Evolutionary conservation across 805 yeast species (phyloP).

Genomic region (Wickerhamiella vanderwaltii): DNA sequence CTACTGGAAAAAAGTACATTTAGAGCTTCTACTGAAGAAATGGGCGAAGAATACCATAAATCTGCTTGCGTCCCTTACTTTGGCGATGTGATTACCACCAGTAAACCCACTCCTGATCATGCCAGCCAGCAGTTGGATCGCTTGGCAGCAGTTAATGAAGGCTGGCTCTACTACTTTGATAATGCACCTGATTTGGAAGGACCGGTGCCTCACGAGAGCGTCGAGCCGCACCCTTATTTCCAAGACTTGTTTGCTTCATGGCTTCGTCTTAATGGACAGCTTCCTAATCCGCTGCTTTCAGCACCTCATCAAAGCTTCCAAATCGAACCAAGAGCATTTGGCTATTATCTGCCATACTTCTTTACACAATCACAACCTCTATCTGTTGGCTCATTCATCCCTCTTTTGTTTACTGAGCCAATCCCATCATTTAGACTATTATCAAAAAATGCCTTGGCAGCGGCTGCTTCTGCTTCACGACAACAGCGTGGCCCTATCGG

Average conservation of each 20-base stretch:
- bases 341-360: slow-evolving; percentile 34
- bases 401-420: slow-evolving; percentile 50
- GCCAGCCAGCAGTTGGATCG: slow-evolving; percentile 34
- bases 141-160: slow-evolving; percentile 56
- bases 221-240: slow-evolving; percentile 21
- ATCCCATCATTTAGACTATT: slow-evolving; percentile 46
- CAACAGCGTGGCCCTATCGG: slow-evolving; percentile 10
- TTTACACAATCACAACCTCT: slow-evolving; percentile 43
- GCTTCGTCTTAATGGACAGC: slow-evolving; percentile 35
- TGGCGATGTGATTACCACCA: slow-evolving; percentile 59
- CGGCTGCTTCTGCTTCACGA: slow-evolving; percentile 30
- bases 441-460: slow-evolving; percentile 39
- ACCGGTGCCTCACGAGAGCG: slow-evolving; percentile 29
- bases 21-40: slow-evolving; percentile 67
- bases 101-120: neutral
- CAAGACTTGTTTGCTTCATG: slow-evolving; percentile 15
- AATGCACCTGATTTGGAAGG: slow-evolving; percentile 32
- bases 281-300: slow-evolving; percentile 13
- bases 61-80: slow-evolving; percentile 76
- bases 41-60: slow-evolving; percentile 65
- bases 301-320: slow-evolving; percentile 34
- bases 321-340: slow-evolving; percentile 49
- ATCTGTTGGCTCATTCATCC: slow-evolving; percentile 49
- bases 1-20: slow-evolving; percentile 50
- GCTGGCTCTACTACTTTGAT: slow-evolving; percentile 68